These are phyloP conservation scores for Pseudogymnoascus sp. DNA, from an alignment of 2,329 filamentous ascomycete species.

Conservation along the genomic window DNA sequence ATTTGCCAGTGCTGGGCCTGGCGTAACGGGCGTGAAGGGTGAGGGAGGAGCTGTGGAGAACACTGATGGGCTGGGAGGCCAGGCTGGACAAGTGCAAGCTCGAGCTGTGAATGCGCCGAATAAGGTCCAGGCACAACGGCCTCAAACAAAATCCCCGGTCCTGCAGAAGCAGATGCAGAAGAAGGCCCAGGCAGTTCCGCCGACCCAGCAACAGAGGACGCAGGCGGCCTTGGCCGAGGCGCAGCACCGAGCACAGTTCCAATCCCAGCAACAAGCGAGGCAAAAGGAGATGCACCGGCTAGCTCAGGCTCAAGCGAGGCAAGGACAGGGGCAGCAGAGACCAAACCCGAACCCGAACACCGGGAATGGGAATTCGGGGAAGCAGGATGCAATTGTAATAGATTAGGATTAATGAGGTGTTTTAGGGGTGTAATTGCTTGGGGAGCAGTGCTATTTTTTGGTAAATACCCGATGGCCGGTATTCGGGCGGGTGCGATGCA, in stretches of 20 bases:
- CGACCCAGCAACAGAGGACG: not conserved
- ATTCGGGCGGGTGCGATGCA: constrained; percentile 1
- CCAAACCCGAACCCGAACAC: not conserved
- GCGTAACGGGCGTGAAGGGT: not conserved
- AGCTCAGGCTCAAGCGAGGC: not conserved
- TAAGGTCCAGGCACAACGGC: not conserved
- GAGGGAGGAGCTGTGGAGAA: not conserved
- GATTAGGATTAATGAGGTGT: constrained; percentile 8
- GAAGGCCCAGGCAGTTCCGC: not conserved
- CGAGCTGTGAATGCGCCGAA: not conserved
- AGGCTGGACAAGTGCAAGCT: not conserved
- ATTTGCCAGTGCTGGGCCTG: not conserved
- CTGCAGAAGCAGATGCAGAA: not conserved
- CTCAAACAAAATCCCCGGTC: not conserved
- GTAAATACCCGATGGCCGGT: constrained; percentile 8
- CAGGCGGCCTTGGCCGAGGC: not conserved
- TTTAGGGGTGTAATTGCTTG: not conserved
- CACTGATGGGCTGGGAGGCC: not conserved
- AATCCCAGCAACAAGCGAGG: not conserved
- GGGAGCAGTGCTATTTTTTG: not conserved
- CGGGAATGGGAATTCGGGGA: not conserved
- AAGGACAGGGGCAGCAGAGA: not conserved
- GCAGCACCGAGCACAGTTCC: not conserved
- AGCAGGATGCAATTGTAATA: constrained; percentile 8
- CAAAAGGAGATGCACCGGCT: constrained; percentile 1